A percentile compares a stretch with the other conserved stretches of the same genome.
Conservation (phyloP, 2,329 filamentous ascomycete species). For the Phialophora verrucosa region DNA sequence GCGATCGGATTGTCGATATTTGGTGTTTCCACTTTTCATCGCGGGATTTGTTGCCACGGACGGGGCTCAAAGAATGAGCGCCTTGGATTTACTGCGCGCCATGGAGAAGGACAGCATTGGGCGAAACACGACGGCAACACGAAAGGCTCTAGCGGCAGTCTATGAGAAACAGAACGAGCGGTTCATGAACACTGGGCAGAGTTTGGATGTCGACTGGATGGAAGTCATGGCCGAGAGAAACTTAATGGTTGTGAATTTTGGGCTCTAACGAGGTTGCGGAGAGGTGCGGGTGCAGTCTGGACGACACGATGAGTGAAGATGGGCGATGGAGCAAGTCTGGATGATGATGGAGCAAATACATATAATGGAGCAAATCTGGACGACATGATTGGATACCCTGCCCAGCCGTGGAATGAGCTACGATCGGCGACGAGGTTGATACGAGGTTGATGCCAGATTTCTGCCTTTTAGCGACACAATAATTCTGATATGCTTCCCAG, state of each 20-base stretch:
- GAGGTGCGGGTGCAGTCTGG: background rate
- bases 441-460: too few species aligned
- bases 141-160: constrained; percentile 54
- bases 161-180: constrained; percentile 56
- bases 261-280: constrained; percentile 48
- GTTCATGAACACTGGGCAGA: constrained; percentile 48
- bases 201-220: constrained; percentile 58
- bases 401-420: background rate
- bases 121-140: constrained; percentile 53
- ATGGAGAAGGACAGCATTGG: constrained; percentile 58
- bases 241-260: constrained; percentile 59
- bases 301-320: background rate
- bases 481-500: too few species aligned
- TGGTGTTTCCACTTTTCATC: constrained; percentile 62
- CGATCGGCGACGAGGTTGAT: too few species aligned
- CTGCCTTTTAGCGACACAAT: too few species aligned
- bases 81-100: constrained; percentile 55
- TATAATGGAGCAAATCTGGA: background rate
- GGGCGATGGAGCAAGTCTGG: too few species aligned
- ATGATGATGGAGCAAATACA: too few species aligned
- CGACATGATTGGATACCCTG: background rate
- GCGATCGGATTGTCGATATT: constrained; percentile 52
- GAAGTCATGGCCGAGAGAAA: constrained; percentile 54
- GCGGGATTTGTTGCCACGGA: constrained; percentile 55
- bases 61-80: constrained; percentile 52